These are phyloP conservation scores for Fusarium oligoseptatum DNA, from an alignment of 2,329 filamentous ascomycete genomes.

Conservation along the genomic window DNA sequence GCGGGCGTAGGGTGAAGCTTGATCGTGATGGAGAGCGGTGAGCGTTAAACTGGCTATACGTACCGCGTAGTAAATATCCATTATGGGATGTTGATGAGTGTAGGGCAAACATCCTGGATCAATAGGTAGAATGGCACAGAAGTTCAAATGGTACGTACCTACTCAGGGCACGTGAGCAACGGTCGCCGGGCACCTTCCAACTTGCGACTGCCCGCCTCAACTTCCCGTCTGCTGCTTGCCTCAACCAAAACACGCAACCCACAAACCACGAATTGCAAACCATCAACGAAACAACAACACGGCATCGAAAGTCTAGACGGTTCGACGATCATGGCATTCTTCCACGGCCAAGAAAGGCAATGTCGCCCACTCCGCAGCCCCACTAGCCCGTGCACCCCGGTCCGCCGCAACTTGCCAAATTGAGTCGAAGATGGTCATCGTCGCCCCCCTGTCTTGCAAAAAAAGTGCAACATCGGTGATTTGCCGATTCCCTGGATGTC, in stretches of 20 bases:
- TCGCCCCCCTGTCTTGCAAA: background rate
- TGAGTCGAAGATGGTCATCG: background rate
- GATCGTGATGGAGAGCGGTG: background rate
- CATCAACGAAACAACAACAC: background rate
- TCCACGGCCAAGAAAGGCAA: background rate
- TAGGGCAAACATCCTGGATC: background rate
- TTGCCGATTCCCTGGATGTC: background rate
- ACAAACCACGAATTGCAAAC: background rate
- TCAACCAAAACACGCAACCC: background rate
- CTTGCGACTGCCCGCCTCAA: background rate
- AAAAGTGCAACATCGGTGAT: constrained; percentile 3
- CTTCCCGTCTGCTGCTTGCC: background rate
- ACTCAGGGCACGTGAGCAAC: background rate
- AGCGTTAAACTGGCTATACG: background rate
- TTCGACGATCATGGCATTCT: background rate
- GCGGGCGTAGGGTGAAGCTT: background rate
- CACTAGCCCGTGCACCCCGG: background rate
- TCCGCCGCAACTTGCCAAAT: background rate
- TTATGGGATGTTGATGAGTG: background rate
- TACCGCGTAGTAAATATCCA: background rate
- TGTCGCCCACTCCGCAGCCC: background rate
- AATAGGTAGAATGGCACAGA: background rate
- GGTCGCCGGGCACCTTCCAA: background rate
- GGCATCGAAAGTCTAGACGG: background rate
- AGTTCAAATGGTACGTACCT: background rate